phyloP scores from a whole-genome alignment of 129 eudicot species.

The Flaveria robusta region DNA sequence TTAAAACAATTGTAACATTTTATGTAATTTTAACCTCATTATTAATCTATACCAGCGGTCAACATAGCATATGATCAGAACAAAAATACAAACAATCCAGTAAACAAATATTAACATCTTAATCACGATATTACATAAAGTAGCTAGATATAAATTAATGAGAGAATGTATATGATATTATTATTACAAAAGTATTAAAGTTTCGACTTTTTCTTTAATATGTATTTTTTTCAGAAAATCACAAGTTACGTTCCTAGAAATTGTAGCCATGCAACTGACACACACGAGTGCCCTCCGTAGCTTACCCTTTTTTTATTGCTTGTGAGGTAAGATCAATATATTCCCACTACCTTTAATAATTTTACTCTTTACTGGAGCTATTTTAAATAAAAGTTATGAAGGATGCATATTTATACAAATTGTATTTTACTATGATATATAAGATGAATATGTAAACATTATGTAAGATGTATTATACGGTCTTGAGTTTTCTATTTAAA shows the following conservation, averaged over 20 bases:
- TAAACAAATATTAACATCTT: background rate
- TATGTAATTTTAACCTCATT: too few species aligned
- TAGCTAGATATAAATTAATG: background rate
- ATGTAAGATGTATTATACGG: too few species aligned
- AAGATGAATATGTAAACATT: too few species aligned
- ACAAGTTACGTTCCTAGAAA: slow-evolving; percentile 47
- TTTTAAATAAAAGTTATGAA: background rate
- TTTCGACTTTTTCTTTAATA: slow-evolving; percentile 17
- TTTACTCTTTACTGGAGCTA: background rate
- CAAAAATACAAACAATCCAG: background rate
- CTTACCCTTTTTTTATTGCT: slow-evolving; percentile 12
- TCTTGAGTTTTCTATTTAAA: too few species aligned
- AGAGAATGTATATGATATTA: background rate
- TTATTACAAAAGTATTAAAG: slow-evolving; percentile 6
- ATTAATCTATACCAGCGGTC: background rate
- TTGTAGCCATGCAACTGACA: slow-evolving; percentile 82
- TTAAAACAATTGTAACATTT: too few species aligned
- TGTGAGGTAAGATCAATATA: slow-evolving; percentile 18
- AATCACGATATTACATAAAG: background rate
- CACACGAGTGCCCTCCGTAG: slow-evolving; percentile 60
- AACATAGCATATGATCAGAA: background rate
- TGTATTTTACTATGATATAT: too few species aligned
- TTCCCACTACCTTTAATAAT: slow-evolving; percentile 20
- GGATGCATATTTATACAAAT: too few species aligned
- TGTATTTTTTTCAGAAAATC: slow-evolving; percentile 4